Percentiles rank a stretch among this genome's conserved stretches.
Conservation (phyloP, 2,329 filamentous ascomycete species). For the Colletotrichum simmondsii region DNA sequence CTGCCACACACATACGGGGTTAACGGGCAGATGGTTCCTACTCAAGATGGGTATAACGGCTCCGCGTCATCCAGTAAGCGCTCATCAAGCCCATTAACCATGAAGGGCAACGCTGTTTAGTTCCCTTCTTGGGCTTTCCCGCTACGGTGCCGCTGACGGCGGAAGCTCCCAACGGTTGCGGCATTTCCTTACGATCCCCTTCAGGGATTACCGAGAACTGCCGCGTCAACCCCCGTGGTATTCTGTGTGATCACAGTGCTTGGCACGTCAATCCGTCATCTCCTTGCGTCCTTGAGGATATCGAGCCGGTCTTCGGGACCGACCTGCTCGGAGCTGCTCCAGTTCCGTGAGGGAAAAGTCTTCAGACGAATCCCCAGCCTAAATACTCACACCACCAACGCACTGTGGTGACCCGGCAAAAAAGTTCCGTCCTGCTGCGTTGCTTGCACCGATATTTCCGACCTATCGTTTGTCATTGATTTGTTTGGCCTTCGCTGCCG, state of each 20-base stretch:
- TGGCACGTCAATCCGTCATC: slow-evolving; percentile 8
- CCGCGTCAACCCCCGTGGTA: slow-evolving; percentile 21
- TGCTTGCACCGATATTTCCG: background rate
- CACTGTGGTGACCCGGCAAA: slow-evolving; percentile 13
- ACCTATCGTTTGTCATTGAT: slow-evolving; percentile 1
- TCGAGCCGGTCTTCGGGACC: slow-evolving; percentile 1
- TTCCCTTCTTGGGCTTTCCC: background rate
- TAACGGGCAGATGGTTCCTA: background rate
- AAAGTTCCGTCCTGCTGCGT: slow-evolving; percentile 5
- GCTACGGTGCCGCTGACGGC: no score
- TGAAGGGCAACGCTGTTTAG: background rate
- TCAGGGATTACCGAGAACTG: slow-evolving; percentile 11
- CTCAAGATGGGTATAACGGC: background rate
- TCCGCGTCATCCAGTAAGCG: slow-evolving; percentile 5
- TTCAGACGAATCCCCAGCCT: slow-evolving; percentile 24
- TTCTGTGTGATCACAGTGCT: background rate
- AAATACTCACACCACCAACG: slow-evolving; percentile 18
- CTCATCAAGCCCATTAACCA: background rate
- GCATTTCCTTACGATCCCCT: slow-evolving; percentile 19
- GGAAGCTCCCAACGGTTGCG: slow-evolving; percentile 4
- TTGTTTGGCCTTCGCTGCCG: background rate
- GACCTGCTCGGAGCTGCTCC: background rate
- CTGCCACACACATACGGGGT: no score
- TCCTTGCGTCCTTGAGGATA: no score
- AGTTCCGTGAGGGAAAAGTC: slow-evolving; percentile 11